Conservation (phyloP, 495 filamentous ascomycete genomes). For the Evernia prunastri region DNA sequence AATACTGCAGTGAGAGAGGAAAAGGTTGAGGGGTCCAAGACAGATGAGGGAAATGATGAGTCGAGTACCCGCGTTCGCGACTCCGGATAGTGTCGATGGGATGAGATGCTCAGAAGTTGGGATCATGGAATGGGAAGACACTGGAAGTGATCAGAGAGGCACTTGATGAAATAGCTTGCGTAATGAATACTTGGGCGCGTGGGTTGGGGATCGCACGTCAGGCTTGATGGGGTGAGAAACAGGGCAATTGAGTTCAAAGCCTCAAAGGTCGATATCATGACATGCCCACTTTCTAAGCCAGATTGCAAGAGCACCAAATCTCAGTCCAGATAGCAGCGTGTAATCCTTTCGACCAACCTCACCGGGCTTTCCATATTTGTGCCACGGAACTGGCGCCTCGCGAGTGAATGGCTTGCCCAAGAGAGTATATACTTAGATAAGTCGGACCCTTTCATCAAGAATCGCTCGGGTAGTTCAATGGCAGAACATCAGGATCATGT, state of each 20-base stretch:
- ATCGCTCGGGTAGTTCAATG: slow-evolving; percentile 7
- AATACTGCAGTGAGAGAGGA: not conserved
- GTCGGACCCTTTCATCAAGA: not conserved
- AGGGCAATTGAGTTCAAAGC: not conserved
- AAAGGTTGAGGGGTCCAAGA: not conserved
- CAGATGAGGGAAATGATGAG: not conserved
- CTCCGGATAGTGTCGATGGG: not conserved
- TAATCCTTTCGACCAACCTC: not conserved
- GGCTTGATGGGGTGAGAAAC: not conserved
- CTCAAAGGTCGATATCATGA: not conserved
- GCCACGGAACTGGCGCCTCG: not conserved
- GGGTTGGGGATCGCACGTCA: not conserved
- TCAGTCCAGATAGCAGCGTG: not conserved
- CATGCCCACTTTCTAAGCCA: not conserved
- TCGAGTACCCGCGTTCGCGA: not conserved
- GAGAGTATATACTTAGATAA: not conserved
- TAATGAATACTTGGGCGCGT: not conserved
- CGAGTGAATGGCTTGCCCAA: not conserved
- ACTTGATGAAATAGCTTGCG: not conserved
- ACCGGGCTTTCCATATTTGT: not conserved
- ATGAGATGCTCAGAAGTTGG: not conserved
- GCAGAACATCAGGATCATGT: not conserved
- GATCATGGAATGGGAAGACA: not conserved
- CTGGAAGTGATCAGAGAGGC: not conserved
- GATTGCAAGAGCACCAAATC: not conserved